Conservation (phyloP, 2,329 filamentous ascomycete genomes). For the Aspergillus amoenus region DNA sequence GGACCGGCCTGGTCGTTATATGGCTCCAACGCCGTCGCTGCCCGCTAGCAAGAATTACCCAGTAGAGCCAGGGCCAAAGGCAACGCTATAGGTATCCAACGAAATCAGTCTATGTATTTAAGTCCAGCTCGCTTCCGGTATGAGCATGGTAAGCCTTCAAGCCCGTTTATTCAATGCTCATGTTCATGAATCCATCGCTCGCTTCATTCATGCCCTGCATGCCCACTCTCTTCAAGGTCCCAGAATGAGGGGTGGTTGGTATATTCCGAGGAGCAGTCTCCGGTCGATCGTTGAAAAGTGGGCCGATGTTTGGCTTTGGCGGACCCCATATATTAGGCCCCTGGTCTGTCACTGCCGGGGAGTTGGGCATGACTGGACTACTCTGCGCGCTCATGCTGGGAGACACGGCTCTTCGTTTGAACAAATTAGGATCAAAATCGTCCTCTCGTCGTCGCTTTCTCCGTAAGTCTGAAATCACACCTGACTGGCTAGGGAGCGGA, state of each 20-base stretch:
- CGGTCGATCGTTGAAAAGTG: constrained; percentile 51
- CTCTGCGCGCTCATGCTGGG: constrained; percentile 89
- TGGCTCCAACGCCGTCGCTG: background rate
- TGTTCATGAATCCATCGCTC: constrained; percentile 92
- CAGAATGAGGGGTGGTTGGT: constrained; percentile 50
- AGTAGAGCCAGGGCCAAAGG: background rate
- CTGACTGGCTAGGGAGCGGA: constrained; percentile 38
- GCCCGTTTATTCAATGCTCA: constrained; percentile 78
- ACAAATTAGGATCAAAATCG: constrained; percentile 81
- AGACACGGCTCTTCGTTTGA: constrained; percentile 89
- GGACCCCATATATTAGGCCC: constrained; percentile 66
- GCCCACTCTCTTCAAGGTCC: constrained; percentile 62
- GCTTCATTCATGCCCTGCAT: constrained; percentile 94
- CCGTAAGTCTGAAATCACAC: constrained; percentile 71
- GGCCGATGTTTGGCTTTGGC: constrained; percentile 56
- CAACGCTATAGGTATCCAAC: background rate
- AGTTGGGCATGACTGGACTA: constrained; percentile 79
- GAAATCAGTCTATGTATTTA: background rate
- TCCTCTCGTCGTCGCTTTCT: constrained; percentile 84
- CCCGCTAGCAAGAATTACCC: background rate
- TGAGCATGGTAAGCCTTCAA: background rate
- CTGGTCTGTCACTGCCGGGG: constrained; percentile 71
- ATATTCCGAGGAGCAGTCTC: constrained; percentile 53
- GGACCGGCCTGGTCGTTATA: background rate
- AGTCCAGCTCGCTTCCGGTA: constrained; percentile 13